These are phyloP conservation scores for Yamadazyma tumulicola DNA, from an alignment of 805 yeast genomes.

Conservation along the genomic window DNA sequence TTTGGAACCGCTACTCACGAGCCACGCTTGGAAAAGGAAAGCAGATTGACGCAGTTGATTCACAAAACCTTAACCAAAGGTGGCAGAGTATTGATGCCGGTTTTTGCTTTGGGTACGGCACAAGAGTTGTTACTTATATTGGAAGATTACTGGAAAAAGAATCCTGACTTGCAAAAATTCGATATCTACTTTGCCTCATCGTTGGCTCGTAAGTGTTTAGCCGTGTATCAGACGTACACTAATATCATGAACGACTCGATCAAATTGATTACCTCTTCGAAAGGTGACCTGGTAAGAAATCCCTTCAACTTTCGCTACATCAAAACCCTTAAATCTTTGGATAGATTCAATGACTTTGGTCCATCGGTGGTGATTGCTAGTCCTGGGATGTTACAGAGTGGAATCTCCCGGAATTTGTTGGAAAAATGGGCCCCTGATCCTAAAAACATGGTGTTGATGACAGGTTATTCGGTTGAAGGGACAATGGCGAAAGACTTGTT, in stretches of 20 bases:
- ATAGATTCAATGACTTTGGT: constrained; percentile 85
- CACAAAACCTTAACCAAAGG: constrained; percentile 84
- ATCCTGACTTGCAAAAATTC: constrained; percentile 76
- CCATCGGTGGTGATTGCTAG: constrained; percentile 96
- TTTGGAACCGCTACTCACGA: constrained; percentile 98
- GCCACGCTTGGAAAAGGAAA: constrained; percentile 82
- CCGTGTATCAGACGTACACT: constrained; percentile 93
- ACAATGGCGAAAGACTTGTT: constrained; percentile 91
- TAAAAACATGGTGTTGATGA: constrained; percentile 77
- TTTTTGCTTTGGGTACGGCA: constrained; percentile 94
- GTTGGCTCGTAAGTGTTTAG: constrained; percentile 93
- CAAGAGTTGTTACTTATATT: constrained; percentile 87
- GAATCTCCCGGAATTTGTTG: constrained; percentile 83
- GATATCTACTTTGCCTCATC: constrained; percentile 90
- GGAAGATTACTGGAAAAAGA: constrained; percentile 91
- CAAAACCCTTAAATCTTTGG: constrained; percentile 73
- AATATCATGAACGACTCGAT: constrained; percentile 96
- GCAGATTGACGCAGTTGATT: constrained; percentile 72
- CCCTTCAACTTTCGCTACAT: constrained; percentile 90
- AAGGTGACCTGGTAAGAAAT: constrained; percentile 41
- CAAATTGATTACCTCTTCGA: constrained; percentile 50
- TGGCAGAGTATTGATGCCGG: constrained; percentile 90
- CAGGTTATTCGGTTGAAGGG: constrained; percentile 98
- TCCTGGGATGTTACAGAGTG: constrained; percentile 98
- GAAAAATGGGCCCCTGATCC: constrained; percentile 99